phyloP scores from a whole-genome alignment of 371 early-diverging fungal genomes.

The Circinella minor region DNA sequence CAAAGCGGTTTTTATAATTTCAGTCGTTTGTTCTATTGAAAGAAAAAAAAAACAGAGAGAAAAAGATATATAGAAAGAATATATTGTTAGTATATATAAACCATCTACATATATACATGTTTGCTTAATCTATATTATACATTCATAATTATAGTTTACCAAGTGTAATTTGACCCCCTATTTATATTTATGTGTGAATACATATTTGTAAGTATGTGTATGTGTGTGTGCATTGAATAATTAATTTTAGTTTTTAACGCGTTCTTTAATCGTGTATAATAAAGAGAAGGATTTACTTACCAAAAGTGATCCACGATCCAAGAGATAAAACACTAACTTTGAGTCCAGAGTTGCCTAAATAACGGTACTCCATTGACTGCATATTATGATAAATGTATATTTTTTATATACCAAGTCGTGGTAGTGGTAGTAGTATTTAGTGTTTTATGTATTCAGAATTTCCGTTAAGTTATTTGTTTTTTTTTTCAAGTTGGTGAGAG shows the following conservation, averaged over 20 bases:
- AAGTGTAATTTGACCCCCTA: constrained; percentile 65
- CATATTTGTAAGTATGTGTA: not conserved
- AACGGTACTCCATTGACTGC: constrained; percentile 78
- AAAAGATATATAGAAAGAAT: not conserved
- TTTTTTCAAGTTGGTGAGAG: not conserved
- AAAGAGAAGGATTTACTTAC: constrained; percentile 31
- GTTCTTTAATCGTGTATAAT: not conserved
- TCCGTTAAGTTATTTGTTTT: too few species aligned
- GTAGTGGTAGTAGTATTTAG: too few species aligned
- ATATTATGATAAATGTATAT: not conserved
- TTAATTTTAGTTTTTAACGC: not conserved
- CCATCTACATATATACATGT: too few species aligned
- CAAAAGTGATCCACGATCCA: constrained; percentile 69
- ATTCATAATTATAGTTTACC: constrained; percentile 24
- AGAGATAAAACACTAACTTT: constrained; percentile 64
- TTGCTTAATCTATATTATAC: too few species aligned
- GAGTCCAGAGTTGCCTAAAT: constrained; percentile 81
- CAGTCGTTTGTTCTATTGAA: constrained; percentile 54
- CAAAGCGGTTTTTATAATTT: constrained; percentile 76
- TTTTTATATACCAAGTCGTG: not conserved
- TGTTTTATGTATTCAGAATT: not conserved
- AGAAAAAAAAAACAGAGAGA: too few species aligned
- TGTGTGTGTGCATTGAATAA: not conserved
- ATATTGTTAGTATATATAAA: not conserved
- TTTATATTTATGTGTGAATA: constrained; percentile 6